phyloP scores from a whole-genome alignment of 2,329 filamentous ascomycete genomes.

The Colletotrichum somersetense region DNA sequence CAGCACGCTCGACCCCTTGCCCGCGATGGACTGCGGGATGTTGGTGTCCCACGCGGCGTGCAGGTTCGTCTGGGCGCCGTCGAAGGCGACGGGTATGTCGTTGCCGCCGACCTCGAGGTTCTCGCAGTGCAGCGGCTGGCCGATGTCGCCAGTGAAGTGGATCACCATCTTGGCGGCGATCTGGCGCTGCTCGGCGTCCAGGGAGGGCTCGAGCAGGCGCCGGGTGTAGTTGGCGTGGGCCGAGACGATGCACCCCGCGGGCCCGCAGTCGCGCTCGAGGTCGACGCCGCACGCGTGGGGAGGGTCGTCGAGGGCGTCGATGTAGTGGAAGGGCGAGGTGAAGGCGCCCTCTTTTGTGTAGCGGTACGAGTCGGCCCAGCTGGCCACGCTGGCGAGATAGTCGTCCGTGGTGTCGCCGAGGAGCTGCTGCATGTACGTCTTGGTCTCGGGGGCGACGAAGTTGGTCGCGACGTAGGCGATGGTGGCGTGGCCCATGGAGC shows the following conservation, averaged over 20 bases:
- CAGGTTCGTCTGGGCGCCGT: constrained; percentile 66
- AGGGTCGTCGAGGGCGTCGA: constrained; percentile 42
- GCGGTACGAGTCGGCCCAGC: constrained; percentile 44
- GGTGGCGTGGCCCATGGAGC: constrained; percentile 63
- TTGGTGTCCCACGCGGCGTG: constrained; percentile 72
- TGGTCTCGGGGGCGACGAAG: constrained; percentile 58
- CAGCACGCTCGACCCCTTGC: constrained; percentile 54
- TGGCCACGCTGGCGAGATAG: constrained; percentile 63
- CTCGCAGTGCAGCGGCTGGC: constrained; percentile 43
- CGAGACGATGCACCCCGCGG: constrained; percentile 41
- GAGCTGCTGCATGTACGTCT: constrained; percentile 37
- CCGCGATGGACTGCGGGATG: constrained; percentile 62
- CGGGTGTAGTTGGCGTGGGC: constrained; percentile 43
- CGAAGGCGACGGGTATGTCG: constrained; percentile 64
- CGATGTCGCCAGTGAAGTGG: constrained; percentile 42
- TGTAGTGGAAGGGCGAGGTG: constrained; percentile 43
- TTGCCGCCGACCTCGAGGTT: constrained; percentile 42
- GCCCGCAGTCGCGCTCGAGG: constrained; percentile 43
- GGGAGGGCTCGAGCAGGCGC: constrained; percentile 59
- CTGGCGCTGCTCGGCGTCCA: constrained; percentile 44
- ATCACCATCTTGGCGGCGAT: constrained; percentile 44
- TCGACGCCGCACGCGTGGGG: constrained; percentile 40
- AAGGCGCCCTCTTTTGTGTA: constrained; percentile 43
- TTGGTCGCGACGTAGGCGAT: constrained; percentile 66
- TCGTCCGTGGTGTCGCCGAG: constrained; percentile 59